These are phyloP conservation scores for Fusarium pininemorale DNA, from an alignment of 2,329 filamentous ascomycete genomes.

Conservation along the genomic window DNA sequence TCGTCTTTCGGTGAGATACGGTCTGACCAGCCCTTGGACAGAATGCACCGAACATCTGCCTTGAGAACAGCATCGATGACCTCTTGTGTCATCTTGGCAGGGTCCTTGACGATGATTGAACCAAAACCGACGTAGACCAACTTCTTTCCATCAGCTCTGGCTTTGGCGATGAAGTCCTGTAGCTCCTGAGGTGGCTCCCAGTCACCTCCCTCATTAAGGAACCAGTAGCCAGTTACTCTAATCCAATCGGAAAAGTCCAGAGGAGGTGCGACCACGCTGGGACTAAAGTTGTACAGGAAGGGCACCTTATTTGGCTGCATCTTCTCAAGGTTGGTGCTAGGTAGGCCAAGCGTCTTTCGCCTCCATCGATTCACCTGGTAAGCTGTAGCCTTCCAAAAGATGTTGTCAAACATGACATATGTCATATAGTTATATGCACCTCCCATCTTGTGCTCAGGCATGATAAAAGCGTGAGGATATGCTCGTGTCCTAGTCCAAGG, in stretches of 20 bases:
- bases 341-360: slow-evolving; percentile 79
- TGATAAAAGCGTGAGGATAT: slow-evolving; percentile 96
- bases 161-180: slow-evolving; percentile 82
- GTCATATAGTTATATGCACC: slow-evolving; percentile 95
- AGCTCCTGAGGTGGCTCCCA: slow-evolving; percentile 83
- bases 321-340: slow-evolving; percentile 84
- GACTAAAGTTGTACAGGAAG: slow-evolving; percentile 97
- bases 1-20: slow-evolving; percentile 65
- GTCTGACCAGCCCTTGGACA: slow-evolving; percentile 98
- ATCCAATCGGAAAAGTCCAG: slow-evolving; percentile 99
- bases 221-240: slow-evolving; percentile 97
- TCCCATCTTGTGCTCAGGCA: slow-evolving; percentile 92
- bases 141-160: slow-evolving; percentile 84
- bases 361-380: slow-evolving; percentile 94
- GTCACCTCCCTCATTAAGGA: slow-evolving; percentile 77
- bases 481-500: slow-evolving; percentile 96
- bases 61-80: slow-evolving; percentile 91
- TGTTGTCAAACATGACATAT: slow-evolving; percentile 94
- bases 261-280: slow-evolving; percentile 90
- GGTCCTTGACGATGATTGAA: slow-evolving; percentile 92
- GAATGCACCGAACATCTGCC: slow-evolving; percentile 91
- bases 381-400: slow-evolving; percentile 95
- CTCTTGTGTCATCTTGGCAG: slow-evolving; percentile 87
- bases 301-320: slow-evolving; percentile 98
- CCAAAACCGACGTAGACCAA: slow-evolving; percentile 97